Evolutionary conservation across 2,329 filamentous ascomycete genomes (phyloP).

Genomic region (Sphaerulina musiva): DNA sequence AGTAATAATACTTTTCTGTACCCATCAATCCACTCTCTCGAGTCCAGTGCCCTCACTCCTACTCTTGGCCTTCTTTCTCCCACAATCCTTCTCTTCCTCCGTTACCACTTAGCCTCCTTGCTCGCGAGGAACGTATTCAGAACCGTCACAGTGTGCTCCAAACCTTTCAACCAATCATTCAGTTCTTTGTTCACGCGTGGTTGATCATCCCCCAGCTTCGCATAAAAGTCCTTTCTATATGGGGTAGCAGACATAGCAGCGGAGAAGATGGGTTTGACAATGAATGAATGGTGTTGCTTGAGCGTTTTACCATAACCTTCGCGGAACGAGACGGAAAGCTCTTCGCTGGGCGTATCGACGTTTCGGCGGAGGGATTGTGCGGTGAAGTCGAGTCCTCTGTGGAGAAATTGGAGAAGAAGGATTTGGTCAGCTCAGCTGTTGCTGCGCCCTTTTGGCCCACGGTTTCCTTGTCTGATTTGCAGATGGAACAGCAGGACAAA

Average conservation of each 20-base stretch:
- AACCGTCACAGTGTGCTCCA: slow-evolving; percentile 74
- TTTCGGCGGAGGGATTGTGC: slow-evolving; percentile 75
- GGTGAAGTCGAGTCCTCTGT: slow-evolving; percentile 88
- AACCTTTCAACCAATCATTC: slow-evolving; percentile 63
- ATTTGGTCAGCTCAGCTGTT: background rate
- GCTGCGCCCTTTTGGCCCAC: too few species aligned
- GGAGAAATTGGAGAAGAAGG: background rate
- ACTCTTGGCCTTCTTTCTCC: background rate
- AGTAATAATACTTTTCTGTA: too few species aligned
- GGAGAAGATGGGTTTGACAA: slow-evolving; percentile 87
- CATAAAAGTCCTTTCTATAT: slow-evolving; percentile 89
- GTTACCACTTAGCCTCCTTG: slow-evolving; percentile 42
- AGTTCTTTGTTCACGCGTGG: slow-evolving; percentile 59
- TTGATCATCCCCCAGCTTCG: slow-evolving; percentile 67
- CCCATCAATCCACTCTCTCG: background rate
- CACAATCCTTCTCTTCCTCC: background rate
- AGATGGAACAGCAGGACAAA: slow-evolving; percentile 28
- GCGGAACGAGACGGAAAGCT: slow-evolving; percentile 83
- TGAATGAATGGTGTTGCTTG: slow-evolving; percentile 82
- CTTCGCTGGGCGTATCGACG: slow-evolving; percentile 58
- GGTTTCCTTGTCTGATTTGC: too few species aligned
- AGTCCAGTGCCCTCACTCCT: background rate
- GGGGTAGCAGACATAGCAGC: slow-evolving; percentile 90
- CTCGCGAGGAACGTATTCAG: slow-evolving; percentile 57
- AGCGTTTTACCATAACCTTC: slow-evolving; percentile 77